Evolutionary conservation across 129 eudicot genomes (phyloP), one percentile per base, ranked within the genome.

Genomic region (Pittosporum tobira): DNA sequence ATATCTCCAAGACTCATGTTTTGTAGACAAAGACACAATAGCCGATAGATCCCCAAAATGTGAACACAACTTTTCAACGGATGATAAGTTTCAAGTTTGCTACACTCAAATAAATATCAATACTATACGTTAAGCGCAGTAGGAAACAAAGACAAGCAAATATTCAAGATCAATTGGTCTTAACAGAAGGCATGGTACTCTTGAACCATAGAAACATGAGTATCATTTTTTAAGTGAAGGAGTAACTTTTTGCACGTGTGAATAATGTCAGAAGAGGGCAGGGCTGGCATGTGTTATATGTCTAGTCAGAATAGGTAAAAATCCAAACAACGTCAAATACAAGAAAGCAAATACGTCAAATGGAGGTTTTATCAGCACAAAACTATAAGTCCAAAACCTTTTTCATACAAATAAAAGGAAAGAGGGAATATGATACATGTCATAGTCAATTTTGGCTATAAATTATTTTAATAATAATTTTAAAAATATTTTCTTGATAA

Each of bases 281-380:
- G 46, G 16, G 46, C 46, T 10, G 46, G 11, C 46, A 40, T 40
- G 2, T 1, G 46, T 40, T 40, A 40, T 3, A 40, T 40, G 15
- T 40, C 18, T 14, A 14, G 46, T 40, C 40, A 34, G n/a, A 57
- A 20, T 40, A 48, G 42, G 38, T 25, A 67, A 61, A 61, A 63
- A 58, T 25, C 67, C 62, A 71, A 54, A 62, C 68, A 72, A 12
- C 14, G 52, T 65, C 49, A 51, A 65, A 48, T 43, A 63, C 24
- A 50, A 25, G 48, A 51, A 57, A 46, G 30, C 58, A 51, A 13
- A 69, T 50, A 18, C 12, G 29, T 50, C 55, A 6, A 19, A 29
- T 27, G 3, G 16, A 53, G 28, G 13, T 3, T n/a, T 54, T 15
- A 7, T 18, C 16, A 4, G 16, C 7, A 15, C 1, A 7, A 52